Evolutionary conservation across 345 rosid species (phyloP), one percentile per base, ranked within the genome.

Genomic region (Sonneratia alba): DNA sequence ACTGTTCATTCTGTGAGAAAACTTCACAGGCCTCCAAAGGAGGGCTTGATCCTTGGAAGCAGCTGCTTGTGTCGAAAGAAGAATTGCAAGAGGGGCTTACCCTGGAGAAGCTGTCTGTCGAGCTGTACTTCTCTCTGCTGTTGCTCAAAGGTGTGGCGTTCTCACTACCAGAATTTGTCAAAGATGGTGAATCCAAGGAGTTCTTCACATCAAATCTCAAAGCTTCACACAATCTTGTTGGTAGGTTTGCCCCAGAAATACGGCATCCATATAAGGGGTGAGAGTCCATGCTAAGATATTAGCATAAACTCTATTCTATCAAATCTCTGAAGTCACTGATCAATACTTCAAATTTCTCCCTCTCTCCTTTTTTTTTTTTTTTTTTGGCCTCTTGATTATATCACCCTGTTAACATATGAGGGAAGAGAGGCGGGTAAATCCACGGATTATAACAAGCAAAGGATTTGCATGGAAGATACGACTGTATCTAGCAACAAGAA

Each of bases 141-240:
- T 85, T 89, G 59, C 85, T 85, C 77, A 85, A 70, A 14, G 81
- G 43, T 12, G 83, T 71, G 49, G 38, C 13, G 12, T 82, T 73
- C 71, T 84, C 91, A 42, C 79, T 77, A 73, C 83, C 86, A 66
- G 79, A 83, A 55, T 72, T 78, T 65, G 75, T 67, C 11, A 51
- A 75, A 56, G 81, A 82, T 9, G 84, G 85, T 7, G 89, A 85
- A 80, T 75, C 78, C 24, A 89, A 85, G 6, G 91, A 87, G 74
- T 79, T 83, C 76, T 82, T 77, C 27, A 59, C 51, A 21, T 80
- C 83, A 57, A 79, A 72, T 69, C 79, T 80, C 49, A 83, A 55
- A 37, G 80, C 67, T 32, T 77, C 80, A 61, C 81, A 76, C 64
- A 84, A 75, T 77, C 77, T 81, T 36, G 71, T 71, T 67, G 88